Conservation (phyloP, 148 eudicot species). For the Cornus kousa region DNA sequence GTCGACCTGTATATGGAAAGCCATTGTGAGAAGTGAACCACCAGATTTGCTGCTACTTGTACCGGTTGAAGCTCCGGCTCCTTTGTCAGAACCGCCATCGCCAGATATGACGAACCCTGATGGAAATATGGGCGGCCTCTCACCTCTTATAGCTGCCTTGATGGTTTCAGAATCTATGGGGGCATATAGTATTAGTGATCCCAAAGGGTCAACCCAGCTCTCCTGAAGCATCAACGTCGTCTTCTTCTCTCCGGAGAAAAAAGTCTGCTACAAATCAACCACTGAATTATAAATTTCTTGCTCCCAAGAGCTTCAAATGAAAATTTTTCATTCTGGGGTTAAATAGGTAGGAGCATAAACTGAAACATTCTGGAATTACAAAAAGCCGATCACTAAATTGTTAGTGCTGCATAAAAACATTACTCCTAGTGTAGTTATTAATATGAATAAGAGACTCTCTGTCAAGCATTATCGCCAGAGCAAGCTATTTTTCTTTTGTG, state of each 20-base stretch:
- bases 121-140: slow-evolving; percentile 33
- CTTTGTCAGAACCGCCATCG: slow-evolving; percentile 23
- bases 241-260: slow-evolving; percentile 12
- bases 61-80: slow-evolving; percentile 24
- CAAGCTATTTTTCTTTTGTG: too few species aligned
- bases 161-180: slow-evolving; percentile 28
- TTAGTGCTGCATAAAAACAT: too few species aligned
- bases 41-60: not conserved
- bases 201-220: slow-evolving; percentile 29
- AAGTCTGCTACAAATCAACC: slow-evolving; percentile 26
- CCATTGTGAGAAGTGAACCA: slow-evolving; percentile 44
- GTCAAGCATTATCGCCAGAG: too few species aligned
- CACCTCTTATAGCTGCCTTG: slow-evolving; percentile 17
- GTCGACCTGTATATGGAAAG: slow-evolving; percentile 35
- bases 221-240: slow-evolving; percentile 44
- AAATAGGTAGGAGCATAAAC: too few species aligned
- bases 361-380: too few species aligned
- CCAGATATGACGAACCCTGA: slow-evolving; percentile 42
- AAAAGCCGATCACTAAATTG: too few species aligned
- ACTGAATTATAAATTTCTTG: not conserved
- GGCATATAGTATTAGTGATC: slow-evolving; percentile 36
- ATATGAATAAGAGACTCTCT: too few species aligned
- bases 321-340: too few species aligned
- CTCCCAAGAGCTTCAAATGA: too few species aligned
- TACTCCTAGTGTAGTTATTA: too few species aligned